Percentiles rank a stretch among this genome's conserved stretches.
phyloP scores from a whole-genome alignment of 805 yeast genomes.

The Metschnikowia sp. region DNA sequence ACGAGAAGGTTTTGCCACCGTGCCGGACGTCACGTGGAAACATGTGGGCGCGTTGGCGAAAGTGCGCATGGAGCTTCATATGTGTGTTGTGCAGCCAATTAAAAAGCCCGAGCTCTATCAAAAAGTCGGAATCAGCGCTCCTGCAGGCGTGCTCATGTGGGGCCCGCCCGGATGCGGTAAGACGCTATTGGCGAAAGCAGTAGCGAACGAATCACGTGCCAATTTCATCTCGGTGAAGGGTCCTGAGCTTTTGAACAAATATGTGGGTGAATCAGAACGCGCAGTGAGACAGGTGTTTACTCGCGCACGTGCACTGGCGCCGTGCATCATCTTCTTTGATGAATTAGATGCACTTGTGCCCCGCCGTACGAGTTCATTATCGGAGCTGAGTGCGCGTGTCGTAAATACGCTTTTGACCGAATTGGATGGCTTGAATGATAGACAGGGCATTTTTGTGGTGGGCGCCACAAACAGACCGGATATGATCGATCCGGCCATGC shows the following conservation, averaged over 20 bases:
- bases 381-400: constrained; percentile 89
- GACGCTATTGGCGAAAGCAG: constrained; percentile 93
- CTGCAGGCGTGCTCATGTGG: constrained; percentile 96
- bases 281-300: constrained; percentile 92
- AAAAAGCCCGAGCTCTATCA: constrained; percentile 85
- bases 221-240: constrained; percentile 95
- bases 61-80: constrained; percentile 84
- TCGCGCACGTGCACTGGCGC: constrained; percentile 88
- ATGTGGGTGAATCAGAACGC: constrained; percentile 93
- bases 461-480: constrained; percentile 98
- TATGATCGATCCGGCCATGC: constrained; percentile 97
- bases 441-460: constrained; percentile 89
- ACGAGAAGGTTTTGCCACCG: constrained; percentile 97
- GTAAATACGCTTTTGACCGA: constrained; percentile 94
- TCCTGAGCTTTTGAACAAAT: constrained; percentile 90
- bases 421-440: constrained; percentile 88
- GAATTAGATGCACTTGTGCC: constrained; percentile 97
- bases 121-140: constrained; percentile 91
- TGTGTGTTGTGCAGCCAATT: constrained; percentile 97
- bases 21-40: constrained; percentile 96
- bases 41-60: constrained; percentile 85
- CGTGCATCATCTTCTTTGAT: constrained; percentile 93
- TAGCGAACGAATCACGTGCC: constrained; percentile 95
- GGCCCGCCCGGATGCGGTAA: constrained; percentile 99
- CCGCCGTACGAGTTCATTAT: constrained; percentile 79